Evolutionary conservation across 495 filamentous ascomycete species (phyloP), one percentile per base, ranked within the genome.

Genomic region (Eremomyces bilateralis): DNA sequence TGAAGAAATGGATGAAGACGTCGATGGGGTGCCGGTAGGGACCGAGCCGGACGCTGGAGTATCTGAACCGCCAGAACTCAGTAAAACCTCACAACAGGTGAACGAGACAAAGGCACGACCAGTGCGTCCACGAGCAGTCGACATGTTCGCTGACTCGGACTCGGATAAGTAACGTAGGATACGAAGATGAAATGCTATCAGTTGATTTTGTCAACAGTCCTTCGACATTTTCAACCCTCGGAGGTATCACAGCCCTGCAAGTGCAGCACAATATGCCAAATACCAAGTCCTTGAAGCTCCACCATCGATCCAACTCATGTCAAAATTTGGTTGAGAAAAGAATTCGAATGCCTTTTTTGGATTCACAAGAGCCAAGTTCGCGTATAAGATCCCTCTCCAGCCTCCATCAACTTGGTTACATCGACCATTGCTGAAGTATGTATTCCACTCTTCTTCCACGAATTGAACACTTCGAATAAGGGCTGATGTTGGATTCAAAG

Each of bases 231-330:
- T n/a, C n/a, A n/a, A n/a, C n/a, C n/a, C n/a, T n/a, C n/a, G n/a
- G n/a, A n/a, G n/a, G 6, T 13, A 6, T 27, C 24, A 27, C 6
- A 13, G 8, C 6, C 42, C 45, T 4, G 21, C 35, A 42, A 56
- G 38, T 59, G 64, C 71, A 31, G 81, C 85, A 39, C 72, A 61
- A 55, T 70, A 80, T 11, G 77, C 76, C 50, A 94, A 49, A 63
- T 85, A 93, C 84, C 84, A 94, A 24, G 80, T 83, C 48, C 72
- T 60, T 44, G 72, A 76, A 3, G 80, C 81, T 6, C 88, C 88
- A 0, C 80, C 80, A 51, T 93, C 90, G 37, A 94, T 54, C 70
- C 69, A 81, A 6, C 46, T 53, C n/a, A 57, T 55, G 48, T 83
- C 56, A 43, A 92, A 93, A 36, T 65, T 52, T 3, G 49, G 34